Percentiles rank a stretch among this genome's conserved stretches.
Conservation (phyloP, 305 asterid species). For the Caryopteris hybrid region DNA sequence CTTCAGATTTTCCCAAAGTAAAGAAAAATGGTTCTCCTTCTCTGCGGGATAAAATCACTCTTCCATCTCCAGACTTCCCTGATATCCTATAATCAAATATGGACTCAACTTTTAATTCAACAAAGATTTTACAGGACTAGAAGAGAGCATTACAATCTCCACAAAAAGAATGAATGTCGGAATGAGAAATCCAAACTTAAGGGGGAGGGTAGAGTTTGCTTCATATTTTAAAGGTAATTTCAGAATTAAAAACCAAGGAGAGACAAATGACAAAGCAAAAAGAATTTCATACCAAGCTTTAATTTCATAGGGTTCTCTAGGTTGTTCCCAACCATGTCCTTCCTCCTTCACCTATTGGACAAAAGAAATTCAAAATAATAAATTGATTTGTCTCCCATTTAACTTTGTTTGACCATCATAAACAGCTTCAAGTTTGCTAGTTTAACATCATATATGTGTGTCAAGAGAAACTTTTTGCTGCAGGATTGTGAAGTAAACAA, state of each 20-base stretch:
- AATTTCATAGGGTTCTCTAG: slow-evolving; percentile 92
- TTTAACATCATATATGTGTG: background rate
- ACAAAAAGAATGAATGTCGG: background rate
- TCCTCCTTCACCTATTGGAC: slow-evolving; percentile 67
- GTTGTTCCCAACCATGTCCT: slow-evolving; percentile 96
- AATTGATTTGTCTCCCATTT: background rate
- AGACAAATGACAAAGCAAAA: slow-evolving; percentile 14
- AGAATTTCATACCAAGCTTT: slow-evolving; percentile 63
- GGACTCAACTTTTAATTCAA: background rate
- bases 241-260: slow-evolving; percentile 10
- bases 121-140: background rate
- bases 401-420: background rate
- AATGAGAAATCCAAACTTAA: background rate
- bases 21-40: slow-evolving; percentile 73
- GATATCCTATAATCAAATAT: slow-evolving; percentile 54
- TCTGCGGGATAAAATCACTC: slow-evolving; percentile 46
- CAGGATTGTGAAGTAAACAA: background rate
- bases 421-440: background rate
- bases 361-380: slow-evolving; percentile 19
- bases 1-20: slow-evolving; percentile 94
- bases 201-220: background rate
- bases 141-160: background rate
- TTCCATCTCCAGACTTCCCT: slow-evolving; percentile 80
- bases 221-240: background rate
- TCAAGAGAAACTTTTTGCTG: background rate